A percentile compares a stretch with the other conserved stretches of the same genome.
Conservation (phyloP, 2,329 filamentous ascomycete species). For the Zymoseptoria passerinii region DNA sequence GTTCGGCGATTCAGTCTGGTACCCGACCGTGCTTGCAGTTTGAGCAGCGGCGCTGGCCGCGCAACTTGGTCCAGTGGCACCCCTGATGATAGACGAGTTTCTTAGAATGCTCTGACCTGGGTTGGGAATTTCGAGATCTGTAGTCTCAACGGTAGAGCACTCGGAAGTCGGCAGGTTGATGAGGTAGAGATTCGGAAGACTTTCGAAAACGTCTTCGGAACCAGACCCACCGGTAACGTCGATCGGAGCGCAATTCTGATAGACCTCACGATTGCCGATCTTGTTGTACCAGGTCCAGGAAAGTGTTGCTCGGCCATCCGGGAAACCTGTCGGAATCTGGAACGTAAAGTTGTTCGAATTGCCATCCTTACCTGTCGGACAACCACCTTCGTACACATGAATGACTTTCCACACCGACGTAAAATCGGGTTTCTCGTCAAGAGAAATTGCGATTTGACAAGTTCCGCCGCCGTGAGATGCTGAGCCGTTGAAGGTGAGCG, state of each 20-base stretch:
- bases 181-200: constrained; percentile 61
- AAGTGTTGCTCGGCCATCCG: constrained; percentile 64
- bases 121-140: constrained; percentile 52
- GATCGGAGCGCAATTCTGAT: constrained; percentile 87
- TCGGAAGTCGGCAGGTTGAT: constrained; percentile 51
- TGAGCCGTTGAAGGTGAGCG: constrained; percentile 59
- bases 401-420: constrained; percentile 76
- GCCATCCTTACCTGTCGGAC: constrained; percentile 59
- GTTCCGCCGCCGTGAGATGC: constrained; percentile 84
- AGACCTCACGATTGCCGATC: constrained; percentile 83
- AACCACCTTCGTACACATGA: constrained; percentile 77
- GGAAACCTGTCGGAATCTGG: constrained; percentile 62
- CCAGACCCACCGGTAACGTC: constrained; percentile 46
- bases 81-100: not conserved
- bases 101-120: constrained; percentile 43
- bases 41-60: constrained; percentile 11
- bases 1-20: not conserved
- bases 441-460: constrained; percentile 77
- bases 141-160: constrained; percentile 47
- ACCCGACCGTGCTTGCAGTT: constrained; percentile 4
- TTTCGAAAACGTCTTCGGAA: constrained; percentile 43
- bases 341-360: constrained; percentile 56
- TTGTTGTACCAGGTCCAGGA: constrained; percentile 88
- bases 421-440: constrained; percentile 60
- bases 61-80: constrained; percentile 15